Evolutionary conservation across 2,329 filamentous ascomycete genomes (phyloP), one percentile per base, ranked within the genome.

Genomic region (Fusarium clavum): DNA sequence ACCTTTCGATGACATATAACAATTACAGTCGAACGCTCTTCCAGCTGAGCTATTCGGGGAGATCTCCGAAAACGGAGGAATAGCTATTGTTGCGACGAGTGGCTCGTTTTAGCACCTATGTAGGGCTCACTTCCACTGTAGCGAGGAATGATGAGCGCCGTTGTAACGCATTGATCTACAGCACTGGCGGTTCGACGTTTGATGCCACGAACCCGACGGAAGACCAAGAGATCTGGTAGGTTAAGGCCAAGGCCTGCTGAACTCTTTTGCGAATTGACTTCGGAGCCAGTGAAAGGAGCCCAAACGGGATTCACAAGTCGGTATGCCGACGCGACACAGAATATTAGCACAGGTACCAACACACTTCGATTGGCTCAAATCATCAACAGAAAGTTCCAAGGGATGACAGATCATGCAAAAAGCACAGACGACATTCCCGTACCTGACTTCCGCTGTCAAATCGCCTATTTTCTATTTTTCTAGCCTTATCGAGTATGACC

Each of bases 31-130:
- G 57, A 59, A 59, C 57, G 57, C 57, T 59, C 57, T 59, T 59
- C 57, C 57, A 59, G 57, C 57, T 59, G 57, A 59, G 57, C 57
- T 59, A 59, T 59, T 59, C 57, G 57, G 57, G 57, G 57, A 59
- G 48, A 55, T 59, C 56, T 55, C 56, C 56, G 22, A 16, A 45
- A 45, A 9, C 48, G 56, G 56, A 59, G 56, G 56, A 59, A 59
- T 59, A 59, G 56, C 56, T 38, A 59, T 55, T 59, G 40, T 16
- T 59, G 48, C 14, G 6, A 13, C 24, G 30, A 22, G 10, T 38
- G 1, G 24, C 2, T 6, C 9, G 4, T 22, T 41, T 6, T 20
- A 12, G 0, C 6, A 1, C 1, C 0, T 41, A 52, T 38, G n/a
- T 10, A 5, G 16, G 16, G 18, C 2, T 7, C 1, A 5, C 2